phyloP scores from a whole-genome alignment of 2,329 filamentous ascomycete species.

The Didymella lethalis region DNA sequence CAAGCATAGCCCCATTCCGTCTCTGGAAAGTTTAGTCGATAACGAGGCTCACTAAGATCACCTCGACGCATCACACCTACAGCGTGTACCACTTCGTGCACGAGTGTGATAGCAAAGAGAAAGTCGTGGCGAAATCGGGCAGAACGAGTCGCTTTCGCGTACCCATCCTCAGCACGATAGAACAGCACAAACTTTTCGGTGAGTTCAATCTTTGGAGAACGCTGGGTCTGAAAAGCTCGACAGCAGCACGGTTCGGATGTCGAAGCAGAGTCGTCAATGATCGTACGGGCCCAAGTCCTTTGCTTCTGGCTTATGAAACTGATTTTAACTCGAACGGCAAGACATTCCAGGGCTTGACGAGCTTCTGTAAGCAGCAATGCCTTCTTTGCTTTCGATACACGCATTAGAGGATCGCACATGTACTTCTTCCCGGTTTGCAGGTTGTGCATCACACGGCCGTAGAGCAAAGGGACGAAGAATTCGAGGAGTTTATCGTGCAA shows the following conservation, averaged over 20 bases:
- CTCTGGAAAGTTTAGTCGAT: slow-evolving; percentile 35
- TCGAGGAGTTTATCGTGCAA: slow-evolving; percentile 36
- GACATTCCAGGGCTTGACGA: slow-evolving; percentile 36
- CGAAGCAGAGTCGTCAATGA: slow-evolving; percentile 10
- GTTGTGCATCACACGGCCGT: slow-evolving; percentile 31
- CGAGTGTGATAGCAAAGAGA: slow-evolving; percentile 38
- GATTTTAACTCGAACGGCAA: slow-evolving; percentile 37
- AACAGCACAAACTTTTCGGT: slow-evolving; percentile 30
- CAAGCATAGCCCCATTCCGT: slow-evolving; percentile 48
- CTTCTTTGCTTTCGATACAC: slow-evolving; percentile 22
- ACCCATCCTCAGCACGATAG: slow-evolving; percentile 31
- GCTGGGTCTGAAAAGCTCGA: slow-evolving; percentile 23
- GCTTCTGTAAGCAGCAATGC: slow-evolving; percentile 27
- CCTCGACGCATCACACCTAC: slow-evolving; percentile 45
- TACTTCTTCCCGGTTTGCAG: slow-evolving; percentile 25
- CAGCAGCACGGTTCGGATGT: slow-evolving; percentile 22
- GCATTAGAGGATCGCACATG: slow-evolving; percentile 32
- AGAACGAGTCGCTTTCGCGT: slow-evolving; percentile 33
- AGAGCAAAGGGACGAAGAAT: slow-evolving; percentile 43
- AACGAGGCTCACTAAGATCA: slow-evolving; percentile 37
- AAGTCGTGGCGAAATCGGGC: slow-evolving; percentile 48
- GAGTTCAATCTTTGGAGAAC: slow-evolving; percentile 34
- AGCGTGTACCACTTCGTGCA: slow-evolving; percentile 49
- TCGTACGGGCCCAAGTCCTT: slow-evolving; percentile 36
- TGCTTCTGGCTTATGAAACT: slow-evolving; percentile 24